phyloP scores from a whole-genome alignment of 1,139 yeast species.

The Citeromyces hawaiiensis region DNA sequence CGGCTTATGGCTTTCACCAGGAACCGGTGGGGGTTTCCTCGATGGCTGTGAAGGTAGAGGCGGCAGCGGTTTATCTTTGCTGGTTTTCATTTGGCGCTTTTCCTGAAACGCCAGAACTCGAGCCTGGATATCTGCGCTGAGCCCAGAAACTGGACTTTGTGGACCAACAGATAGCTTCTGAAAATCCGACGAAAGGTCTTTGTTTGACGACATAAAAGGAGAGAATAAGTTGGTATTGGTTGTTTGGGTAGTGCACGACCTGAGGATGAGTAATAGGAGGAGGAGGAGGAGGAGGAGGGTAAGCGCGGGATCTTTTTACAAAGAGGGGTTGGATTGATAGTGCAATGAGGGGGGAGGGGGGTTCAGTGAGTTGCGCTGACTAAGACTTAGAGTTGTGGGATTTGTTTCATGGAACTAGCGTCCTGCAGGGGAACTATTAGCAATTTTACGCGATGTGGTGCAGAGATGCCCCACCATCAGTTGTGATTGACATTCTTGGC shows the following conservation, averaged over 20 bases:
- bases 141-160: neutral
- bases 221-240: neutral
- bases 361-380: too few species aligned
- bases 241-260: neutral
- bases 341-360: too few species aligned
- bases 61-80: neutral
- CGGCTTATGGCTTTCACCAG: neutral
- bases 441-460: neutral
- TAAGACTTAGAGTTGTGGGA: too few species aligned
- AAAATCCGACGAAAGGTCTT: neutral
- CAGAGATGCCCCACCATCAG: neutral
- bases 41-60: neutral
- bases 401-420: too few species aligned
- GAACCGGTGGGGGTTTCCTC: neutral
- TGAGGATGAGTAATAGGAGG: neutral
- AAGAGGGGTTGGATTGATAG: too few species aligned
- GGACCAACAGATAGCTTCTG: neutral
- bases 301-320: too few species aligned
- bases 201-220: neutral
- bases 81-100: conserved; percentile 20
- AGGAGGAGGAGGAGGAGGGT: too few species aligned
- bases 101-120: conserved; percentile 65
- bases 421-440: neutral
- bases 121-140: conserved; percentile 19
- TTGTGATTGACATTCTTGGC: too few species aligned